phyloP scores from a whole-genome alignment of 2,329 filamentous ascomycete species.

The Rhexocercosporidium sp. region DNA sequence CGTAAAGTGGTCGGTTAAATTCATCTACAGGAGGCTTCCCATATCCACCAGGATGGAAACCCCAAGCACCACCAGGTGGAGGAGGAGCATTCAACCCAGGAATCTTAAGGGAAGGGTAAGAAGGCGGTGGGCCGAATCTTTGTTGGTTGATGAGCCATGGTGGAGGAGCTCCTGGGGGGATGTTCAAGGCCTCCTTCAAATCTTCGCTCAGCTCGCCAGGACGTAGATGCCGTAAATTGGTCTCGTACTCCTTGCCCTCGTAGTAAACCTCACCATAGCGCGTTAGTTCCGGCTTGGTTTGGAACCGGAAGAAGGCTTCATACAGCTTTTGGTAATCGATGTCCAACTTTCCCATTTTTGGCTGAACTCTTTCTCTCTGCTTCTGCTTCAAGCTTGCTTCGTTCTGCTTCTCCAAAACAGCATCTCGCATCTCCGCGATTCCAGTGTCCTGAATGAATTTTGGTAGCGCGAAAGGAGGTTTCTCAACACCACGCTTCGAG shows the following conservation, averaged over 20 bases:
- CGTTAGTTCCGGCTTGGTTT: constrained; percentile 93
- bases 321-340: constrained; percentile 99
- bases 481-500: constrained; percentile 96
- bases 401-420: constrained; percentile 93
- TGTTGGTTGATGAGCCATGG: constrained; percentile 99
- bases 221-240: constrained; percentile 86
- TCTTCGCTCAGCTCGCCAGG: constrained; percentile 90
- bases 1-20: constrained; percentile 87
- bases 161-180: constrained; percentile 89
- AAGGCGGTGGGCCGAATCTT: constrained; percentile 88
- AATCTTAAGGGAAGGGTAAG: constrained; percentile 94
- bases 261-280: constrained; percentile 99
- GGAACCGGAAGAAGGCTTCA: constrained; percentile 97
- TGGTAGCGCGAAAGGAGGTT: constrained; percentile 87
- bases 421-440: constrained; percentile 97
- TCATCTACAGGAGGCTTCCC: constrained; percentile 96
- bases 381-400: constrained; percentile 93
- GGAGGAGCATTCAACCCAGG: constrained; percentile 93
- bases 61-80: constrained; percentile 88
- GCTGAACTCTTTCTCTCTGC: constrained; percentile 89
- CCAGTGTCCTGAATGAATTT: constrained; percentile 98
- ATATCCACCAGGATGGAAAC: constrained; percentile 93
- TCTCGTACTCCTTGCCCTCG: constrained; percentile 97
- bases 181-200: constrained; percentile 89
- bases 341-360: constrained; percentile 96